These are phyloP conservation scores for Kwoniella shandongensis DNA, from an alignment of 768 basidiomycete genomes.

Conservation along the genomic window DNA sequence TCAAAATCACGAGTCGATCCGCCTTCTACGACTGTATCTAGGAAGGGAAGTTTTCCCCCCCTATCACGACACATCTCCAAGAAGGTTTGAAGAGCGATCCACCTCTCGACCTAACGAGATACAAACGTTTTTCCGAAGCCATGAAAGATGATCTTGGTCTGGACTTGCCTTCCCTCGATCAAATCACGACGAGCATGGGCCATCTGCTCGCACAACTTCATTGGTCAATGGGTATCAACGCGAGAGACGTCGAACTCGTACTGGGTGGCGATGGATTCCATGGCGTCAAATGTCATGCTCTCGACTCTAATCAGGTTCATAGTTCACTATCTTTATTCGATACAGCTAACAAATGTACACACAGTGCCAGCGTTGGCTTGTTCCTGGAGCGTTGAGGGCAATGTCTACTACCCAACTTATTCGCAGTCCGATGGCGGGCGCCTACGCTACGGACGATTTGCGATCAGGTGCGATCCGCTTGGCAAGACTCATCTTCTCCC, in stretches of 20 bases:
- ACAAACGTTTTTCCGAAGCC: background rate
- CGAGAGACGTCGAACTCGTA: conserved; percentile 2
- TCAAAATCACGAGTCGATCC: background rate
- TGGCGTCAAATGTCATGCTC: background rate
- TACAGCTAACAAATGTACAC: too few species aligned
- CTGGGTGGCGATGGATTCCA: background rate
- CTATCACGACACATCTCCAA: background rate
- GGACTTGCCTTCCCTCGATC: background rate
- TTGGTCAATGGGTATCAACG: background rate
- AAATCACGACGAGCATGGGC: background rate
- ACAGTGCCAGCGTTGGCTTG: too few species aligned
- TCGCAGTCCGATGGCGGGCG: background rate
- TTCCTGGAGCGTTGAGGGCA: too few species aligned
- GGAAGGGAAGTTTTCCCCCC: background rate
- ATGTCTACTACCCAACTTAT: background rate
- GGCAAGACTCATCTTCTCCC: background rate
- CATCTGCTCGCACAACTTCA: background rate
- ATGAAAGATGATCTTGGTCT: background rate
- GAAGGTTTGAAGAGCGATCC: background rate
- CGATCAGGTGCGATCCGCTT: background rate
- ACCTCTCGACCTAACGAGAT: background rate
- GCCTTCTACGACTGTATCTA: conserved; percentile 3
- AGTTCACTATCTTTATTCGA: background rate
- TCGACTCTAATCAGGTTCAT: background rate
- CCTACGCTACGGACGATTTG: background rate